Conservation (phyloP, 768 basidiomycete species). For the Tylopilus sp. region DNA sequence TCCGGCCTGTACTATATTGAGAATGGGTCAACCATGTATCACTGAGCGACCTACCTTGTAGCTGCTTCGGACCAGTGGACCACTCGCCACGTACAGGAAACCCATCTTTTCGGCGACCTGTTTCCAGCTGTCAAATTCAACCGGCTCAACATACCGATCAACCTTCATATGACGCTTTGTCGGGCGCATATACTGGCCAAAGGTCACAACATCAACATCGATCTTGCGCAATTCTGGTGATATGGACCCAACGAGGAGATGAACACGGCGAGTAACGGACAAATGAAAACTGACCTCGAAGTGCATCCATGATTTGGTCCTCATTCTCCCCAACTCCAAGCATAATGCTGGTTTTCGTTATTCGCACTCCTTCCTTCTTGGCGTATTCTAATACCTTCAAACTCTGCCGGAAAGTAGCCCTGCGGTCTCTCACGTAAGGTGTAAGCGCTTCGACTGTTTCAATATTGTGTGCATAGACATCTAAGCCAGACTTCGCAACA, state of each 20-base stretch:
- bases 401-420: conserved; percentile 87
- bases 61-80: conserved; percentile 91
- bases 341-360: conserved; percentile 99
- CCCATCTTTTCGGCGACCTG: conserved; percentile 87
- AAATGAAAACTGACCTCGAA: conserved; percentile 58
- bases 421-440: conserved; percentile 91
- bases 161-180: conserved; percentile 99
- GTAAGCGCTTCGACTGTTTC: conserved; percentile 95
- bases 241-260: background rate
- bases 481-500: conserved; percentile 90
- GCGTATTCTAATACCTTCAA: conserved; percentile 78
- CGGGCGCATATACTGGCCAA: conserved; percentile 99
- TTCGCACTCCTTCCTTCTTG: conserved; percentile 75
- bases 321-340: conserved; percentile 91
- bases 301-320: conserved; percentile 76
- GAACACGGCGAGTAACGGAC: background rate
- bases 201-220: conserved; percentile 96
- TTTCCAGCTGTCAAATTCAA: conserved; percentile 92
- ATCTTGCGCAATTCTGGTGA: conserved; percentile 76
- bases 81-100: conserved; percentile 96
- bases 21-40: background rate
- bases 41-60: conserved; percentile 73
- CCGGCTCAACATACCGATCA: conserved; percentile 90
- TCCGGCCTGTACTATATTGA: conserved; percentile 62
- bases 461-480: conserved; percentile 97